Evolutionary conservation across 2,329 filamentous ascomycete genomes (phyloP), one percentile per base, ranked within the genome.

Genomic region (Aspergillus novoparasiticus): DNA sequence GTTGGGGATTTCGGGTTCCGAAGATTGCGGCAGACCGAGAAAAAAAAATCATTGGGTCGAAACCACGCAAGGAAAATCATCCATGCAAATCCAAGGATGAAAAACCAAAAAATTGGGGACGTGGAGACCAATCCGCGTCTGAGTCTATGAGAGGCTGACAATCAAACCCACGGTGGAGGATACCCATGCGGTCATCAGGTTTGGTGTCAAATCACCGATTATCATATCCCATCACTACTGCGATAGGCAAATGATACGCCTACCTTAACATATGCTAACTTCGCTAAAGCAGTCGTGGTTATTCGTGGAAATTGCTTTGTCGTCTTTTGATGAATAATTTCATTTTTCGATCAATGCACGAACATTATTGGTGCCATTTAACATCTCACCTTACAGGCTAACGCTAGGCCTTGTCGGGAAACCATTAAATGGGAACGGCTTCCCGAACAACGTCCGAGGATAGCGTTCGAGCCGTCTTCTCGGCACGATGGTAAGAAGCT

Each of bases 341-440:
- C 23, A 48, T 28, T 28, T 26, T 32, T n/a, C 50, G 43, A 55
- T 56, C 30, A 21, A 59, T 39, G 9, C 16, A 56, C 28, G n/a
- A 30, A 30, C 46, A 48, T 59, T 39, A 58, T 63, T 65, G 60
- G 63, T 28, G 41, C 48, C 19, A 41, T 26, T 34, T 23, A 48
- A 39, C 48, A 45, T 57, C 58, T 62, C 19, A 26, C 63, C 45
- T 64, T 64, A 57, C 57, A 63, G 53, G 23, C 26, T 39, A 56
- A 60, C 60, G 57, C 60, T 63, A 63, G 57, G 50, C 36, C 57
- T 23, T 28, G 60, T 58, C 60, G 54, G 60, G 58, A 62, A 56
- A 64, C 21, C 16, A 48, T 11, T 19, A 28, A 34, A 57, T 60
- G 54, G 41, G 59, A 56, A 61, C 62, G 59, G 62, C 62, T 59